A percentile compares a stretch with the other conserved stretches of the same genome.
phyloP scores from a whole-genome alignment of 2,329 filamentous ascomycete species.

The Pestalotiopsis fici region DNA sequence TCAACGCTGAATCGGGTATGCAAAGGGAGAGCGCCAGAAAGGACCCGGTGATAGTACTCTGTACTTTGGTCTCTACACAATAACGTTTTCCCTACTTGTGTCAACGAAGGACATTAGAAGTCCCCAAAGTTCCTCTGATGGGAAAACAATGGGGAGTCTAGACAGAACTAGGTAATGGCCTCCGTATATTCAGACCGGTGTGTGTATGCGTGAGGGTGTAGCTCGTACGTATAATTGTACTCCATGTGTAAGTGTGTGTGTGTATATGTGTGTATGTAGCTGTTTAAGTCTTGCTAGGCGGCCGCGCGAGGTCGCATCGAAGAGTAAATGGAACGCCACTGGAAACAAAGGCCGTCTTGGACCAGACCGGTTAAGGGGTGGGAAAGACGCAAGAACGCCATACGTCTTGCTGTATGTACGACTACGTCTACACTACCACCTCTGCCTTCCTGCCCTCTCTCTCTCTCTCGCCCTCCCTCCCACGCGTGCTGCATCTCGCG shows the following conservation, averaged over 20 bases:
- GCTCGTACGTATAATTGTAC: not conserved
- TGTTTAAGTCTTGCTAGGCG: not conserved
- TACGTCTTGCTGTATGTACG: not conserved
- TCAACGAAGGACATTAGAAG: too few relatives aligned
- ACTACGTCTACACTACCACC: not conserved
- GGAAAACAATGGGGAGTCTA: not conserved
- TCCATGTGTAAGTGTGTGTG: not conserved
- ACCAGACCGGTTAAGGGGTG: not conserved
- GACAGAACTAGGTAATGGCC: not conserved
- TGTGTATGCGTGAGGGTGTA: not conserved
- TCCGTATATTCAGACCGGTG: not conserved
- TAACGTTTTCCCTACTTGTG: too few relatives aligned
- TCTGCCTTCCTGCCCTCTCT: not conserved
- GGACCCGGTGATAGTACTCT: not conserved
- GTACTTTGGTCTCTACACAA: not conserved
- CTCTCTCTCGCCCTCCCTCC: not conserved
- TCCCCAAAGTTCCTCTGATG: too few relatives aligned
- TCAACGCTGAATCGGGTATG: not conserved
- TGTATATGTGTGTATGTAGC: not conserved
- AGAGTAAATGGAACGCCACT: slow-evolving; percentile 8
- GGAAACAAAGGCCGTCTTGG: slow-evolving; percentile 7
- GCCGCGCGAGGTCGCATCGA: not conserved
- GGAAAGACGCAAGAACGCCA: not conserved
- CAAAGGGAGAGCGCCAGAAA: not conserved
- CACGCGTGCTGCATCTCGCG: not conserved